These are phyloP conservation scores for Clathrus columnatus DNA, from an alignment of 768 basidiomycete species.

Conservation along the genomic window DNA sequence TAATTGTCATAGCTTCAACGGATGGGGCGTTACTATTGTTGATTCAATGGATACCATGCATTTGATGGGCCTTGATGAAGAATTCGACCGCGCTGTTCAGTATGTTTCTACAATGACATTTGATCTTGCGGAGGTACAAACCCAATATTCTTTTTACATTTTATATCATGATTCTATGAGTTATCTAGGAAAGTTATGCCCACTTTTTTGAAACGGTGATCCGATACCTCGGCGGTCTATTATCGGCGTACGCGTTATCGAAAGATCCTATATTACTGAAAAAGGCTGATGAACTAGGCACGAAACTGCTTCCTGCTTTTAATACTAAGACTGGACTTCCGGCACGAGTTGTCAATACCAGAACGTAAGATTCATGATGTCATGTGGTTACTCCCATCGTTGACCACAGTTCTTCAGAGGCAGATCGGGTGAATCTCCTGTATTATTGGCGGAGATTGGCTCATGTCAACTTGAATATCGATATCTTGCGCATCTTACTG, in stretches of 20 bases:
- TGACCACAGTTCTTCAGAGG: neutral
- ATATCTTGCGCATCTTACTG: conserved; percentile 42
- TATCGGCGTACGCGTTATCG: conserved; percentile 76
- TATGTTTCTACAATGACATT: conserved; percentile 48
- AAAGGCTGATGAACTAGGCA: conserved; percentile 71
- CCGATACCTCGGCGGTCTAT: conserved; percentile 80
- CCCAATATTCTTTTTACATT: neutral
- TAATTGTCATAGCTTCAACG: conserved; percentile 54
- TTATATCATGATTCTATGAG: neutral
- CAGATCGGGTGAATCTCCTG: neutral
- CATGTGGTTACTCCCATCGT: conserved; percentile 3
- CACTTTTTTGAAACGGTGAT: conserved; percentile 85
- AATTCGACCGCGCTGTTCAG: conserved; percentile 57
- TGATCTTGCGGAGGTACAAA: conserved; percentile 9
- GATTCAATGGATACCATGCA: conserved; percentile 85
- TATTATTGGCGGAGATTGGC: conserved; percentile 31
- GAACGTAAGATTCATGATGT: conserved; percentile 35
- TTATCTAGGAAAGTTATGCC: conserved; percentile 21
- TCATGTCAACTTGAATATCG: conserved; percentile 45
- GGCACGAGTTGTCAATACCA: conserved; percentile 57
- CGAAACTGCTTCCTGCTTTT: conserved; percentile 65
- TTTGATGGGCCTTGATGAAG: conserved; percentile 65
- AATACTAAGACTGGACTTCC: conserved; percentile 64
- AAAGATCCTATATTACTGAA: conserved; percentile 50
- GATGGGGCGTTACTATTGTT: conserved; percentile 69